phyloP scores from a whole-genome alignment of 441 rosid genomes.

The Hypseocharis bilobata region DNA sequence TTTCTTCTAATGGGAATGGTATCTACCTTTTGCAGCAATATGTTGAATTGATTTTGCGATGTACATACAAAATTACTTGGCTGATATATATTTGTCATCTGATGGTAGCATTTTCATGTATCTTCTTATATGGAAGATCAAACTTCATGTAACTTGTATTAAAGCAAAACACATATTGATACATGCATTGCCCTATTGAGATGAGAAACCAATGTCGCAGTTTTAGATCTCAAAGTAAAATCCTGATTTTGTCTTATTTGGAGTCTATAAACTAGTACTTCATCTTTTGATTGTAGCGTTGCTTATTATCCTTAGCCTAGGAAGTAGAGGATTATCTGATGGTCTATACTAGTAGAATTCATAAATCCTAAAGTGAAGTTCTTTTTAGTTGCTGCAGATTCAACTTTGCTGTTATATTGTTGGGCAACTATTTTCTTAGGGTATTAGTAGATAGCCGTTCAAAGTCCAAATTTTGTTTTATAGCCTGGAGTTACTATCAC shows the following conservation, averaged over 20 bases:
- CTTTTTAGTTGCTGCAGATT: not conserved
- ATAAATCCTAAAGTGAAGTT: not conserved
- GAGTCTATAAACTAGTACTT: not conserved
- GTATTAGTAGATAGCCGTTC: not conserved
- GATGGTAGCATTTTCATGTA: not conserved
- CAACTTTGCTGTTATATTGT: not conserved
- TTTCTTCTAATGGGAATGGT: not conserved
- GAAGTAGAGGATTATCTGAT: not conserved
- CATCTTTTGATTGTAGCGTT: not conserved
- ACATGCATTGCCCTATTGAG: not conserved
- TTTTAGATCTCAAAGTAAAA: not conserved
- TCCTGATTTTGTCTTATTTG: not conserved
- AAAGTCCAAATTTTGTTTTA: not conserved
- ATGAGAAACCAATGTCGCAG: not conserved
- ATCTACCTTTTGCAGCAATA: not conserved
- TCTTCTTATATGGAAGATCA: not conserved
- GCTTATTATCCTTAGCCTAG: not conserved
- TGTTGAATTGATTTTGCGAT: not conserved
- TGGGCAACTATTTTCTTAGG: not conserved
- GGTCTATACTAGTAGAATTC: not conserved
- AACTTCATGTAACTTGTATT: not conserved
- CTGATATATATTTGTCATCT: slow-evolving; percentile 3
- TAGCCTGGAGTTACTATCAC: not conserved
- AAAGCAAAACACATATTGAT: not conserved
- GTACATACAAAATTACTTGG: not conserved